Conservation (phyloP, 2,329 filamentous ascomycete species). For the Aureobasidium sp. region DNA sequence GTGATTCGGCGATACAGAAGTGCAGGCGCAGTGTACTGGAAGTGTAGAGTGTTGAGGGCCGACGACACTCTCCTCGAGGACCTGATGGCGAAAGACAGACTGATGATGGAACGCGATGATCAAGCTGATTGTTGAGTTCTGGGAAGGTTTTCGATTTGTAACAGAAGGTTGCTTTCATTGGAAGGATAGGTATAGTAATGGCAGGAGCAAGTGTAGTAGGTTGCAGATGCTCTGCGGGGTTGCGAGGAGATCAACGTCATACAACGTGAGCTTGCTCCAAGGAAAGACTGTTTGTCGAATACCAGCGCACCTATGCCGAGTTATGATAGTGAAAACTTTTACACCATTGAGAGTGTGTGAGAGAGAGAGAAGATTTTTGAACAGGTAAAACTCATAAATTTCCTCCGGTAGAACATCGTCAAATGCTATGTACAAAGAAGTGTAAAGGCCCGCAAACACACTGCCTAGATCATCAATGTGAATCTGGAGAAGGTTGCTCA, state of each 20-base stretch:
- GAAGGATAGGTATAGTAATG: neutral
- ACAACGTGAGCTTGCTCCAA: neutral
- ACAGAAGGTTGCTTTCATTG: neutral
- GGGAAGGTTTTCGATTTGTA: neutral
- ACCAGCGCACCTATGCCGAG: neutral
- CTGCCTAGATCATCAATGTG: neutral
- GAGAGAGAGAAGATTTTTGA: neutral
- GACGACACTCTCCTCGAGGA: neutral
- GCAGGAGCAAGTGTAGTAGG: neutral
- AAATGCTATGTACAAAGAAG: conserved; percentile 16
- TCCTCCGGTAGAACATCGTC: neutral
- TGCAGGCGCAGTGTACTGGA: neutral
- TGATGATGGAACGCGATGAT: neutral
- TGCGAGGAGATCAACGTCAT: neutral
- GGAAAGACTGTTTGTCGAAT: neutral
- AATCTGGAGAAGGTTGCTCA: neutral
- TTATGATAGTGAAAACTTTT: too few relatives aligned
- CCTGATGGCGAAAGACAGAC: neutral
- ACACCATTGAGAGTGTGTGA: neutral
- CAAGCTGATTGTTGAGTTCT: neutral
- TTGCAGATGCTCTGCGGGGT: neutral
- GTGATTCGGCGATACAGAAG: conserved; percentile 20
- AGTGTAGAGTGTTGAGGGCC: neutral
- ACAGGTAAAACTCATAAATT: conserved; percentile 1
- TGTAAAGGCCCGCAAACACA: conserved; percentile 11